Base-by-base conservation (phyloP, 331 rosid species). In the Saraca asoca region DNA sequence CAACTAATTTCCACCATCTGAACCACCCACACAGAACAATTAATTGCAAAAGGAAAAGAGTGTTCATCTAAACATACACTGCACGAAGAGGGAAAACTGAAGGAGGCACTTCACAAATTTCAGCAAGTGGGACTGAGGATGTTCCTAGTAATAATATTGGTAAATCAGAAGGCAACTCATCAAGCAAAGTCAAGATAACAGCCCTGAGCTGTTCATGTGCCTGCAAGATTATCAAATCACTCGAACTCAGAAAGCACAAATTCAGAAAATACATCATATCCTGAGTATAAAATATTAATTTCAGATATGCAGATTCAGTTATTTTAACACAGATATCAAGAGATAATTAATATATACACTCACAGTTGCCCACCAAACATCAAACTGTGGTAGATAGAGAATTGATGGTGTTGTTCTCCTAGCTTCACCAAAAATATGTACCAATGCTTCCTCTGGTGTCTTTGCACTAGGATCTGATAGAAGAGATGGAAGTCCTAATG, bases 381-480 rank as follows among this genome's bases (percentile, higher is more conserved):
- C 85, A 78, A 94, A 88, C 72, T 90, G 98, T 5, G 97, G 92
- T 75, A 94, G 76, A 81, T 90, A 94, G 71, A 94, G 88, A 64
- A 94, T 88, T 35, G 98, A 88, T 33, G 98, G 98, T 10, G 92
- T 90, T 14, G 95, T 83, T 83, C 97, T 88, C 78, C 96, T 88
- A 43, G 97, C 91, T 83, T 94, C 98, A 66, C 98, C 87, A 77
- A 94, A 94, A 81, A 94, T 90, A 75, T 94, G 98, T 54, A 94
- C 98, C 70, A 94, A 64, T 0, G 98, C 98, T 81, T 94, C 98
- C 79, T 94, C 98, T 4, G 97, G 87, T 69, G 92, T 88, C 87
- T 94, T 94, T 54, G 98, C 98, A 88, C 98, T 94, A 12, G 96
- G 97, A 86, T 94, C 98, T 39, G 98, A 90, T 56, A 90, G 85